Evolutionary conservation across 192 early-diverging fungal genomes (phyloP).

Genomic region (Nowakowskiella sp.): DNA sequence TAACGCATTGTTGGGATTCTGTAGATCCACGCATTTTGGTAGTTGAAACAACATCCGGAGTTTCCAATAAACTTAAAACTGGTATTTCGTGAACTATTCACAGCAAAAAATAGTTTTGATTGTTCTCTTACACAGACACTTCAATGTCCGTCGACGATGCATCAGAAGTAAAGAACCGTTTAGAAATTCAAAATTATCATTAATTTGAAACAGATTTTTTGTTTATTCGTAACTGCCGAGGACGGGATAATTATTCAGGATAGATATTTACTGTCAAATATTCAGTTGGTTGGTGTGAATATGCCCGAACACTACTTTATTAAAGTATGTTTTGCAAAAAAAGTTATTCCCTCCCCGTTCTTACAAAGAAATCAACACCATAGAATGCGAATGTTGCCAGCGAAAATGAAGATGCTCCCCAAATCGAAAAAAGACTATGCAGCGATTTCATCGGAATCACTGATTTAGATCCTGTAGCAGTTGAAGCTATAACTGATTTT

Average conservation of each 20-base stretch:
- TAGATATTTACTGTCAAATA: conserved; percentile 4
- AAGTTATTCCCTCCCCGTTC: too few relatives aligned
- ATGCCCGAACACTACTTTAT: conserved; percentile 37
- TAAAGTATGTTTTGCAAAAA: conserved; percentile 24
- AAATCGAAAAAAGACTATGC: conserved; percentile 12
- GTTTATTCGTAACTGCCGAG: conserved; percentile 33
- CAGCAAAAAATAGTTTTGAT: too few relatives aligned
- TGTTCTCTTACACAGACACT: too few relatives aligned
- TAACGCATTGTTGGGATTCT: conserved; percentile 24
- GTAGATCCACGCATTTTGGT: conserved; percentile 32
- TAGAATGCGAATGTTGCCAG: too few relatives aligned
- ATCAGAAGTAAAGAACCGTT: too few relatives aligned
- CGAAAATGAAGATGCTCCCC: too few relatives aligned
- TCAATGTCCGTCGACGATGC: too few relatives aligned
- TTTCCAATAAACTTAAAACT: too few relatives aligned
- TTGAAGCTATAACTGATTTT: conserved; percentile 42
- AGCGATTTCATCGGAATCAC: conserved; percentile 32
- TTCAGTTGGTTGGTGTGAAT: conserved; percentile 20
- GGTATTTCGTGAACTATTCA: too few relatives aligned
- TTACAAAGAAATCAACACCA: too few relatives aligned
- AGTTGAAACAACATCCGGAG: conserved; percentile 20
- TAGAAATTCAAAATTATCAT: too few relatives aligned
- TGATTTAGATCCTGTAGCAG: conserved; percentile 12
- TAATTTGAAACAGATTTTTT: conserved; percentile 28
- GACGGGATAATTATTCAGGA: conserved; percentile 33